Evolutionary conservation across 441 rosid genomes (phyloP).

Genomic region (Populus hybrid): DNA sequence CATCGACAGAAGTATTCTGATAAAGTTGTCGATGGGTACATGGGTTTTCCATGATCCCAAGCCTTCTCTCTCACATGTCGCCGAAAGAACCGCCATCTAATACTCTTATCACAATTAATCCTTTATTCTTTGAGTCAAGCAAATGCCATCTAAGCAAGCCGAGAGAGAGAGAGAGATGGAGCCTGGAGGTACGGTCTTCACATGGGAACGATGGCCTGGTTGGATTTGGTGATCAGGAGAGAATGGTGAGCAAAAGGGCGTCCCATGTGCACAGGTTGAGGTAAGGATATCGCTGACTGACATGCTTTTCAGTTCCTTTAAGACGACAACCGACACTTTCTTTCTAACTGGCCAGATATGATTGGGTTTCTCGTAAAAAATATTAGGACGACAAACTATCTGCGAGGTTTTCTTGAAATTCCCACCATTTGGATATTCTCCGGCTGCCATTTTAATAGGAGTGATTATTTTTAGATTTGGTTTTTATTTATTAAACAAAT

Average conservation of each 20-base stretch:
- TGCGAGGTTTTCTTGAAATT: not conserved
- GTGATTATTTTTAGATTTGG: too few relatives aligned
- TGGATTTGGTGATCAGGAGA: not conserved
- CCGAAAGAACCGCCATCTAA: not conserved
- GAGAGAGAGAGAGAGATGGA: not conserved
- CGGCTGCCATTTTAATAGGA: too few relatives aligned
- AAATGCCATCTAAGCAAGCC: too few relatives aligned
- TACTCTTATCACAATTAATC: not conserved
- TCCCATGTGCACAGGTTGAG: not conserved
- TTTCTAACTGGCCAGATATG: slow-evolving; percentile 16
- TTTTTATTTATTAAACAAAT: too few relatives aligned
- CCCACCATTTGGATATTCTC: too few relatives aligned
- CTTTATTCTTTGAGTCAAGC: not conserved
- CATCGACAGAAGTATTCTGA: not conserved
- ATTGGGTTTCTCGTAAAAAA: slow-evolving; percentile 20
- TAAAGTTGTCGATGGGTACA: not conserved
- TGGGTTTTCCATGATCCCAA: not conserved
- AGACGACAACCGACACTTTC: not conserved
- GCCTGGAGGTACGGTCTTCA: not conserved
- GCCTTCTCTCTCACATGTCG: not conserved
- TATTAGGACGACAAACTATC: too few relatives aligned
- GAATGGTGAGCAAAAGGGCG: not conserved
- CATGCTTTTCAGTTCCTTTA: not conserved
- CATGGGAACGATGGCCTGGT: not conserved
- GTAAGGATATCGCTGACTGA: not conserved